Evolutionary conservation across 2,329 filamentous ascomycete species (phyloP).

Genomic region (Apiospora rasikravindrae): DNA sequence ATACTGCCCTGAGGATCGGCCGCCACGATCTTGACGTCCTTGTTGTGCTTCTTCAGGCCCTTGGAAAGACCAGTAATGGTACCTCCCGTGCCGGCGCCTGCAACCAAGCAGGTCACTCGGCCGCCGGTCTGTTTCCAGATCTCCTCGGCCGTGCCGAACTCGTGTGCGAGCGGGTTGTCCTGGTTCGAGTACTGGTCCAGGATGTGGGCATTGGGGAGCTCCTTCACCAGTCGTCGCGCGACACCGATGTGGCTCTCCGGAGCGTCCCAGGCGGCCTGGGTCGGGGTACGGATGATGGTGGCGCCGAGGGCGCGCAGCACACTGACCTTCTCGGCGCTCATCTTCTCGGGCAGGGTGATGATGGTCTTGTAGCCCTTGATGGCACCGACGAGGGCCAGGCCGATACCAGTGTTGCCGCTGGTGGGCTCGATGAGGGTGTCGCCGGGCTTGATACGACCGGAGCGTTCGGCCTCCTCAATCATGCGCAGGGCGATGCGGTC

Average conservation of each 20-base stretch:
- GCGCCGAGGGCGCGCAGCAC: constrained; percentile 92
- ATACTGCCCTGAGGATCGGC: constrained; percentile 94
- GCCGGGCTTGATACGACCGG: constrained; percentile 92
- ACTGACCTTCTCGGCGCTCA: constrained; percentile 97
- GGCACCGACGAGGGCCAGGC: constrained; percentile 88
- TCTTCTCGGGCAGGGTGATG: constrained; percentile 98
- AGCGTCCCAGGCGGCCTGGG: constrained; percentile 90
- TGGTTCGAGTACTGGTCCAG: constrained; percentile 93
- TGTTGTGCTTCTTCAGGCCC: constrained; percentile 86
- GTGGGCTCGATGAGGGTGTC: constrained; percentile 98
- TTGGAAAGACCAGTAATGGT: constrained; percentile 90
- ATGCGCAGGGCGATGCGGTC: constrained; percentile 95
- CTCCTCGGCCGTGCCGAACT: constrained; percentile 92
- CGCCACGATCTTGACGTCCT: constrained; percentile 84
- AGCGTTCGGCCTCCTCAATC: constrained; percentile 93
- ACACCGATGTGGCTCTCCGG: constrained; percentile 98
- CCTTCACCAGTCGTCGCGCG: constrained; percentile 85
- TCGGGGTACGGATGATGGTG: constrained; percentile 97
- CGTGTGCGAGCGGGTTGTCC: constrained; percentile 93
- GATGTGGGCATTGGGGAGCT: constrained; percentile 96
- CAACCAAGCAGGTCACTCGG: constrained; percentile 81
- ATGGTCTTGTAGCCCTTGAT: constrained; percentile 99
- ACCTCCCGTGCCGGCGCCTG: constrained; percentile 92
- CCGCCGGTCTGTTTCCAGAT: constrained; percentile 92
- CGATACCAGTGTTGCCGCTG: constrained; percentile 97